Evolutionary conservation across 2,329 filamentous ascomycete species (phyloP), one percentile per base, ranked within the genome.

Genomic region (Dactylella cylindrospora): DNA sequence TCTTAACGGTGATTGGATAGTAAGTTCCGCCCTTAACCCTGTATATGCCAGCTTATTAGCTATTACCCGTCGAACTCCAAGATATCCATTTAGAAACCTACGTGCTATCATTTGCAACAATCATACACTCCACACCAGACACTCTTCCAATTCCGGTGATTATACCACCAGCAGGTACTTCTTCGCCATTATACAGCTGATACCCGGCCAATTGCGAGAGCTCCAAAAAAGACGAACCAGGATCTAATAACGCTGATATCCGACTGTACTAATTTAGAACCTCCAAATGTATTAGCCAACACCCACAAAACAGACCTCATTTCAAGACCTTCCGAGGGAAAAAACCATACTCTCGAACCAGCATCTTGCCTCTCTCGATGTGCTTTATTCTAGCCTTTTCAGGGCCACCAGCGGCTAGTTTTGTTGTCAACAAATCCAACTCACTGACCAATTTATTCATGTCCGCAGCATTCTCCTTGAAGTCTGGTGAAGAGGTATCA

Each of bases 1-100:
- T 98, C 77, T 96, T 96, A 59, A 97, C 88, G 0, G 91, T 98
- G 68, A 97, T 89, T 1, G 91, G 91, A 71, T 91, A 97, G 75
- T 98, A 98, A 1, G 91, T 95, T 19, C 91, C 91, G 46, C 91
- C 91, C 76, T 97, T 98, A 70, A 97, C 91, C 13, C 67, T 69
- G 29, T 36, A 36, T 6, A 13, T 31, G 33, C 17, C 23, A 36
- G 69, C 71, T 44, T 47, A 20, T 22, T 36, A 31, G 8, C 1
- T 12, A 26, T 10, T 41, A 5, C 38, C 12, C 10, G 5, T 7
- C 8, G 17, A 5, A 5, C 19, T 20, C 19, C 19, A 5, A 40
- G 13, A 40, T 40, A 22, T 17, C 19, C 4, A 40, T 40, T 20
- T 2, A 10, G 7, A 19, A 15, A 38, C 72, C 70, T 60, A 68